These are phyloP conservation scores for Aspergillus nomiae DNA, from an alignment of 2,329 filamentous ascomycete species.

Conservation along the genomic window DNA sequence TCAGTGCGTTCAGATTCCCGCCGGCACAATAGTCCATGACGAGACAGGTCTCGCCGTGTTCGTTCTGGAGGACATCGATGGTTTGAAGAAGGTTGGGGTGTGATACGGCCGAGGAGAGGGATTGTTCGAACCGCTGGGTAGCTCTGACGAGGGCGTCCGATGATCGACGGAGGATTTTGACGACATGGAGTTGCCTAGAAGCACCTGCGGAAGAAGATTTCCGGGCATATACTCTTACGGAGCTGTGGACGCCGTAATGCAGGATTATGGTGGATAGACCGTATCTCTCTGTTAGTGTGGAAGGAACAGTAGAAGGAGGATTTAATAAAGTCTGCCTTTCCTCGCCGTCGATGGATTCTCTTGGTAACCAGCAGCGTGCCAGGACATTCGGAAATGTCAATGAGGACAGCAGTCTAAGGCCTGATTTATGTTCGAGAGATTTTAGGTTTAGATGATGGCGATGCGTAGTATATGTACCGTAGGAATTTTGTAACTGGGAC, in stretches of 20 bases:
- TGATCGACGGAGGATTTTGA: constrained; percentile 32
- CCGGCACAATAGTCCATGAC: constrained; percentile 64
- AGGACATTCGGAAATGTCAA: constrained; percentile 4
- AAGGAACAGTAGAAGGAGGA: neutral
- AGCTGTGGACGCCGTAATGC: constrained; percentile 31
- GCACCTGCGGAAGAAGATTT: constrained; percentile 3
- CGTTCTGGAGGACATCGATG: constrained; percentile 30
- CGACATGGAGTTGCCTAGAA: constrained; percentile 20
- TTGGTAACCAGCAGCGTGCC: constrained; percentile 6
- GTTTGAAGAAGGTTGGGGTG: constrained; percentile 34
- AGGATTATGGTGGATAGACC: constrained; percentile 30
- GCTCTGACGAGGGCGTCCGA: constrained; percentile 11
- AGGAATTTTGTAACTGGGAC: neutral
- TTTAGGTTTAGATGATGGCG: constrained; percentile 10
- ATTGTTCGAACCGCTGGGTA: constrained; percentile 15
- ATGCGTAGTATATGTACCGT: neutral
- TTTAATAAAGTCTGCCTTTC: constrained; percentile 21
- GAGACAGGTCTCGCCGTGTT: constrained; percentile 29
- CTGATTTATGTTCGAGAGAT: neutral
- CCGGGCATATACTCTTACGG: constrained; percentile 25
- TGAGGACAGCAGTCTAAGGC: neutral
- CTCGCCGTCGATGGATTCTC: constrained; percentile 1
- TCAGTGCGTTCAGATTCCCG: constrained; percentile 80
- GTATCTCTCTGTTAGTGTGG: constrained; percentile 25
- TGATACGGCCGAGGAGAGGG: constrained; percentile 17